Percentiles rank a stretch among this genome's conserved stretches.
Evolutionary conservation across 495 filamentous ascomycete species (phyloP).

Genomic region (Amorphotheca resinae): DNA sequence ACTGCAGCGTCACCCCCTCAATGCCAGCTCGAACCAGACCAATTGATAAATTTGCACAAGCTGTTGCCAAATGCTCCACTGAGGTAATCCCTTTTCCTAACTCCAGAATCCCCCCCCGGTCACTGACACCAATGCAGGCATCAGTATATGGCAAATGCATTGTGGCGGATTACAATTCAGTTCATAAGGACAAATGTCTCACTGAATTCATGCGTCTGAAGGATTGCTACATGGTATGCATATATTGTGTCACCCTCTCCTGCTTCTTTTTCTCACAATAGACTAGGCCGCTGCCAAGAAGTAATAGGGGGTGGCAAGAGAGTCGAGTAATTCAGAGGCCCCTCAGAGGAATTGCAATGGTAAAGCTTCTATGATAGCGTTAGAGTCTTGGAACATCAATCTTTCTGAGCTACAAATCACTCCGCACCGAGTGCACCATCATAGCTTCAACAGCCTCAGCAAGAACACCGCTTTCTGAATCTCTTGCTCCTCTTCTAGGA

Average conservation of each 20-base stretch:
- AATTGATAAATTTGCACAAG: slow-evolving; percentile 78
- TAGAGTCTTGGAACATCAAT: neutral
- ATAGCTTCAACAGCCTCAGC: slow-evolving; percentile 69
- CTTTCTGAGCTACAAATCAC: neutral
- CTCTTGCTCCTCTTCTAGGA: slow-evolving; percentile 80
- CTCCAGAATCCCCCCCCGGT: neutral
- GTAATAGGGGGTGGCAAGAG: slow-evolving; percentile 14
- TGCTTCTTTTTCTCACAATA: slow-evolving; percentile 6
- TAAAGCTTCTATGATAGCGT: neutral
- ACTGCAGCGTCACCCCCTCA: too few relatives aligned
- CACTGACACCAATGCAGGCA: slow-evolving; percentile 38
- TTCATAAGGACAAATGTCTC: slow-evolving; percentile 83
- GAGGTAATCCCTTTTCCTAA: slow-evolving; percentile 45
- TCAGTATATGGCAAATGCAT: slow-evolving; percentile 87
- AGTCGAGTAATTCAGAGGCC: slow-evolving; percentile 2
- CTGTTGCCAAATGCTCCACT: slow-evolving; percentile 67
- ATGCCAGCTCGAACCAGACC: slow-evolving; percentile 45
- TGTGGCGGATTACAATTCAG: slow-evolving; percentile 76
- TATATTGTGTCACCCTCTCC: neutral
- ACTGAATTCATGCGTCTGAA: slow-evolving; percentile 79
- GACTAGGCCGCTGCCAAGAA: slow-evolving; percentile 34
- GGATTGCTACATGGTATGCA: slow-evolving; percentile 72
- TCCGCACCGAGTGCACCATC: slow-evolving; percentile 3
- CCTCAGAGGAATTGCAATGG: too few relatives aligned
- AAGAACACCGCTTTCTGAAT: slow-evolving; percentile 78